These are phyloP conservation scores for Echium plantagineum DNA, from an alignment of 257 asterid species.

Conservation along the genomic window DNA sequence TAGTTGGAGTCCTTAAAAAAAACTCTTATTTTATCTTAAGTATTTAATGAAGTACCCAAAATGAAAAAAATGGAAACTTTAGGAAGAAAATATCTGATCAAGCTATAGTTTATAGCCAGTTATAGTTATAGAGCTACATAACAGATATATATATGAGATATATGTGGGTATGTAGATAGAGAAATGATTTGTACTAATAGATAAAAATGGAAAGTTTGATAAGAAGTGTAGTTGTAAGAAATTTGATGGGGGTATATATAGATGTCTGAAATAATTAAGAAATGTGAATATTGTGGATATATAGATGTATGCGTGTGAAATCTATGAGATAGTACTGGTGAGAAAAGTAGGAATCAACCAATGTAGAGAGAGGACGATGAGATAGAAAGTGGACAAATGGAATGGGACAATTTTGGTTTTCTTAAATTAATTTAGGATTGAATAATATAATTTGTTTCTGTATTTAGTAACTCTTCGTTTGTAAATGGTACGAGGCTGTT, in stretches of 20 bases:
- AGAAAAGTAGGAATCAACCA: not conserved
- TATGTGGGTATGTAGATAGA: no score
- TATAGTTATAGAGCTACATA: no score
- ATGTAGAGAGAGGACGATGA: not conserved
- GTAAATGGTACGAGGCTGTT: not conserved
- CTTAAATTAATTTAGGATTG: not conserved
- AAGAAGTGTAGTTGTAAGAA: not conserved
- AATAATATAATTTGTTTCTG: no score
- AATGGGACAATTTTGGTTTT: not conserved
- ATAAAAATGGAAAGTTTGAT: not conserved
- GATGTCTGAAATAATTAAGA: not conserved
- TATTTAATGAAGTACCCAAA: not conserved
- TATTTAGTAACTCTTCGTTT: not conserved
- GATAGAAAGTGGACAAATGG: not conserved
- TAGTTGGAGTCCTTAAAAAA: no score
- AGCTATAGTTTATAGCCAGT: no score
- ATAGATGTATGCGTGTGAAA: no score
- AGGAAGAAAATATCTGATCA: no score
- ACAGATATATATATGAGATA: no score
- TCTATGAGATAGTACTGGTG: no score
- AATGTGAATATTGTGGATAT: not conserved
- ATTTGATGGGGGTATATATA: no score
- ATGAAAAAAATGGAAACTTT: not conserved
- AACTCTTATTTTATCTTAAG: not conserved
- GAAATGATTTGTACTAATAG: not conserved